These are phyloP conservation scores for Wallacemonas rigidus DNA, from an alignment of 208 protist genomes.

Conservation along the genomic window DNA sequence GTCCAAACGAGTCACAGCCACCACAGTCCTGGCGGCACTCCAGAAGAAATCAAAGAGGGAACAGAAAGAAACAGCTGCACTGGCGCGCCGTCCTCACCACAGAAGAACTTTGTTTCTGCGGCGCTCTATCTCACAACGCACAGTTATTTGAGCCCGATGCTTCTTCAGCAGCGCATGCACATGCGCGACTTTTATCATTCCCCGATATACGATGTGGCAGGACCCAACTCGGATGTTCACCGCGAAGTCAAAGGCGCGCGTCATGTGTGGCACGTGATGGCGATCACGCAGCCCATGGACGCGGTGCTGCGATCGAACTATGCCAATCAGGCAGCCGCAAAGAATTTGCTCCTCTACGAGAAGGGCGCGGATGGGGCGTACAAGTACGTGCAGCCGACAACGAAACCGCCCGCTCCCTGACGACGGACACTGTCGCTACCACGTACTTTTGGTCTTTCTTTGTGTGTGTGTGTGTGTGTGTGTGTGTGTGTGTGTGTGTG, in stretches of 20 bases:
- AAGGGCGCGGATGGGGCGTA: conserved; percentile 59
- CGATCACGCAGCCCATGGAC: conserved; percentile 22
- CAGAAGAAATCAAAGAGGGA: neutral
- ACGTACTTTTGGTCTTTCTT: neutral
- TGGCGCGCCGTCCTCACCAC: neutral
- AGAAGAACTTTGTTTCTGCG: conserved; percentile 7
- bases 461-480: neutral
- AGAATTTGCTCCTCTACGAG: conserved; percentile 69
- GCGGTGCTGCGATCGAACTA: conserved; percentile 3
- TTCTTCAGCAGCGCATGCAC: conserved; percentile 47
- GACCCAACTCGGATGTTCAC: conserved; percentile 24
- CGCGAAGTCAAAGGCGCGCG: conserved; percentile 29
- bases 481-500: conserved; percentile 9
- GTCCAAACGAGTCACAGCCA: neutral
- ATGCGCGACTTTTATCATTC: conserved; percentile 68
- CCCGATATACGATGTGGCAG: conserved; percentile 43
- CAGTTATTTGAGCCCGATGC: conserved; percentile 37
- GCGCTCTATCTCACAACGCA: conserved; percentile 67
- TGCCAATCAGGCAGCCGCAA: conserved; percentile 25
- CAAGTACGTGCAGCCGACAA: conserved; percentile 35
- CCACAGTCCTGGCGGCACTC: too few relatives aligned
- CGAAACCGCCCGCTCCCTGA: neutral
- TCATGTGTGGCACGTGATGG: conserved; percentile 69
- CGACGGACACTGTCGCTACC: neutral
- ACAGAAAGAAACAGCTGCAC: neutral